Percentiles rank a stretch among this genome's conserved stretches.
Conservation (phyloP, 1,284 basidiomycete species). For the Boletellus deceptivus region DNA sequence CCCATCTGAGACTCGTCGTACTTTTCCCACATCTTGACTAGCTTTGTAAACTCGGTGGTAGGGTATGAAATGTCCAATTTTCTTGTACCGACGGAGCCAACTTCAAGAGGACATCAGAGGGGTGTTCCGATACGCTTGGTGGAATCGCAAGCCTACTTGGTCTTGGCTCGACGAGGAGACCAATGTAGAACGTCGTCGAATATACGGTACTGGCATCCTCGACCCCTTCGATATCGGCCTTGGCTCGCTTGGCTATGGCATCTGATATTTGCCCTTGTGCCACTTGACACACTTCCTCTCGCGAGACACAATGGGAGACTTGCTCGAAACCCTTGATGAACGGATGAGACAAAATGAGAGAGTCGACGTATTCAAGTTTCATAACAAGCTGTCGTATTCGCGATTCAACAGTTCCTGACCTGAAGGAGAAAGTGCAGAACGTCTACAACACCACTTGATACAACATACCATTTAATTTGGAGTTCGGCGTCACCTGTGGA, state of each 20-base stretch:
- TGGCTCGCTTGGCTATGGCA: constrained; percentile 68
- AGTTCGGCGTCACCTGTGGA: constrained; percentile 81
- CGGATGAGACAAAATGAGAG: constrained; percentile 90
- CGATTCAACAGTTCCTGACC: constrained; percentile 97
- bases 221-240: constrained; percentile 78
- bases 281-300: constrained; percentile 86
- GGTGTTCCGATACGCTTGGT: constrained; percentile 9
- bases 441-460: background rate
- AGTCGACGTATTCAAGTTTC: constrained; percentile 95
- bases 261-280: constrained; percentile 86
- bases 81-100: constrained; percentile 66
- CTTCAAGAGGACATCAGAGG: constrained; percentile 40
- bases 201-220: constrained; percentile 79
- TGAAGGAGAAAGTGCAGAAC: constrained; percentile 35
- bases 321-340: constrained; percentile 94
- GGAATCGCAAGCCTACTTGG: constrained; percentile 58
- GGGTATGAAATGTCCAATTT: constrained; percentile 96
- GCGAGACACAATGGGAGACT: constrained; percentile 78
- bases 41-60: constrained; percentile 93
- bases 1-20: constrained; percentile 94
- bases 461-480: constrained; percentile 89
- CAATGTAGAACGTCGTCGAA: constrained; percentile 97
- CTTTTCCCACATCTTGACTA: constrained; percentile 95
- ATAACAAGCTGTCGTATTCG: constrained; percentile 93
- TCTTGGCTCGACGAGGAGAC: constrained; percentile 90